Conservation (phyloP, 805 yeast genomes). For the Yamadazyma sp. region DNA sequence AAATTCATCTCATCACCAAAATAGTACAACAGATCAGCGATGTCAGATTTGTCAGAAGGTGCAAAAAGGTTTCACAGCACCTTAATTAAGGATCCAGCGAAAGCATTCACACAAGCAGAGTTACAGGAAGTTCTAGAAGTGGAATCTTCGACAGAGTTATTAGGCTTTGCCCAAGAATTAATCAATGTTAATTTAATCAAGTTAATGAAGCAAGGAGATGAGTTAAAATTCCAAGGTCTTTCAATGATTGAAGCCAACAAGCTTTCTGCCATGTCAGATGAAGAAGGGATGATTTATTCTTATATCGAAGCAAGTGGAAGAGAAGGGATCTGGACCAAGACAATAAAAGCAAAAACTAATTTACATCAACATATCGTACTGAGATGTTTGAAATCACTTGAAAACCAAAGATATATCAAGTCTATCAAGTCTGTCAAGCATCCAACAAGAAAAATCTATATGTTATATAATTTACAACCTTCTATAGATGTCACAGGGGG, state of each 20-base stretch:
- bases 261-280: slow-evolving; percentile 73
- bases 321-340: slow-evolving; percentile 96
- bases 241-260: slow-evolving; percentile 71
- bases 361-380: slow-evolving; percentile 88
- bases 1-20: slow-evolving; percentile 3
- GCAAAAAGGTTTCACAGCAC: slow-evolving; percentile 59
- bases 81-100: slow-evolving; percentile 55
- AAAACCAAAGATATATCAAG: slow-evolving; percentile 79
- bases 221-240: slow-evolving; percentile 72
- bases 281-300: slow-evolving; percentile 87
- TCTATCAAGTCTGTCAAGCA: slow-evolving; percentile 85
- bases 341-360: slow-evolving; percentile 83
- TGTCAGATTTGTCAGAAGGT: slow-evolving; percentile 24
- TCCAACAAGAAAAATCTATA: slow-evolving; percentile 93
- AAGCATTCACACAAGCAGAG: slow-evolving; percentile 66
- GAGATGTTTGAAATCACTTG: slow-evolving; percentile 77
- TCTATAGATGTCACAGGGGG: slow-evolving; percentile 97
- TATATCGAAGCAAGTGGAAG: slow-evolving; percentile 90
- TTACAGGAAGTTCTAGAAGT: slow-evolving; percentile 49
- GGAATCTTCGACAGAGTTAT: slow-evolving; percentile 41
- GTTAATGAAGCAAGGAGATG: slow-evolving; percentile 64
- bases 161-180: slow-evolving; percentile 50
- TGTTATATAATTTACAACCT: slow-evolving; percentile 92
- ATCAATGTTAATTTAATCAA: slow-evolving; percentile 61
- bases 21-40: too few species aligned